phyloP scores from a whole-genome alignment of 129 eudicot genomes.

The Gnaphalium uliginosum region DNA sequence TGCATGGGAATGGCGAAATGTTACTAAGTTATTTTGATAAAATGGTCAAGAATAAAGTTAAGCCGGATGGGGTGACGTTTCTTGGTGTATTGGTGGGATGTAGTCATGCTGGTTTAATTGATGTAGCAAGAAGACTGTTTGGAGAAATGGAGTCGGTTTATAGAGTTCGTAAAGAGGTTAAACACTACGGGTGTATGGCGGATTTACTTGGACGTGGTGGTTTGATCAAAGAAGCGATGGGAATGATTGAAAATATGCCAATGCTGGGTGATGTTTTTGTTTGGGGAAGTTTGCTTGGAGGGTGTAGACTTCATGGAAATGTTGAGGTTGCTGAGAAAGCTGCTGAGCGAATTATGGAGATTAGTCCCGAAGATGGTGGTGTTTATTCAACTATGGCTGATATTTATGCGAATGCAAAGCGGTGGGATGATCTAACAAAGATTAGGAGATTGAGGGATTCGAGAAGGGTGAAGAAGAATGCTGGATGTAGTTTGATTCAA shows the following conservation, averaged over 20 bases:
- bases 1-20: conserved; percentile 54
- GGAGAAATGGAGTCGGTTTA: conserved; percentile 51
- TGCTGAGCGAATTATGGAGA: conserved; percentile 52
- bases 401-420: conserved; percentile 61
- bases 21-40: conserved; percentile 50
- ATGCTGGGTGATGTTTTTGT: conserved; percentile 62
- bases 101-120: conserved; percentile 64
- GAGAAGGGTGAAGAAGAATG: conserved; percentile 56
- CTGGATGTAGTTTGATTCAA: conserved; percentile 69
- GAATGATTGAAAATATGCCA: conserved; percentile 68
- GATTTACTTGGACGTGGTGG: conserved; percentile 79
- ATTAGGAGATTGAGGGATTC: conserved; percentile 59
- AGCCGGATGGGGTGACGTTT: conserved; percentile 76
- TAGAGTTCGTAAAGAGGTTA: conserved; percentile 56
- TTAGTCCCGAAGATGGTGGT: conserved; percentile 70
- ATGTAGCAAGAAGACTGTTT: conserved; percentile 55
- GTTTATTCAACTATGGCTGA: conserved; percentile 65
- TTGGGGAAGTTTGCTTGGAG: conserved; percentile 85
- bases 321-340: conserved; percentile 70
- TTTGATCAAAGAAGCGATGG: conserved; percentile 57
- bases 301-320: conserved; percentile 72
- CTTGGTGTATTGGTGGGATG: conserved; percentile 70
- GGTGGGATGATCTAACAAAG: conserved; percentile 71
- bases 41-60: conserved; percentile 48
- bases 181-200: conserved; percentile 88